phyloP scores from a whole-genome alignment of 2,329 filamentous ascomycete species.

The Beauveria asiatica region DNA sequence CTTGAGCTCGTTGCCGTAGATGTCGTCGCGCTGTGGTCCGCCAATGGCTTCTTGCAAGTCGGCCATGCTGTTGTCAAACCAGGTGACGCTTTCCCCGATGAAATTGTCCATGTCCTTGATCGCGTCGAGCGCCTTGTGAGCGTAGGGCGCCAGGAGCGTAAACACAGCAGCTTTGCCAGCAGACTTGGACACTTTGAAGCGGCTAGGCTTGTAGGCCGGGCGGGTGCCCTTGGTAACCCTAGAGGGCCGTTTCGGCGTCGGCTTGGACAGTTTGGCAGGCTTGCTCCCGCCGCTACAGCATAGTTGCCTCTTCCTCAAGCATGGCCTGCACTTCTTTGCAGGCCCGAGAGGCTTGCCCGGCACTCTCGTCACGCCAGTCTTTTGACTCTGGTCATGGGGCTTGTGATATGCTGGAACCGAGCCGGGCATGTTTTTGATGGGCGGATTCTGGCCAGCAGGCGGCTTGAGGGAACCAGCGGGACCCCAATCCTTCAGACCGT shows the following conservation, averaged over 20 bases:
- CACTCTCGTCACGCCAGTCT: background rate
- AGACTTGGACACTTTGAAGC: background rate
- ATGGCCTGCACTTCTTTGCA: background rate
- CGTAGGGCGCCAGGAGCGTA: background rate
- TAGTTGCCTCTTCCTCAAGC: background rate
- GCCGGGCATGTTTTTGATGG: background rate
- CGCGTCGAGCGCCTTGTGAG: background rate
- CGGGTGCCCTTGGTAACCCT: background rate
- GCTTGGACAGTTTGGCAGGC: background rate
- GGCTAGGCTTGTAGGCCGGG: background rate
- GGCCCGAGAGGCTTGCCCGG: background rate
- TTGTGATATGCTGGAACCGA: background rate
- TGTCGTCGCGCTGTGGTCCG: background rate
- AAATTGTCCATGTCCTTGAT: background rate
- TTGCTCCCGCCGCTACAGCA: background rate
- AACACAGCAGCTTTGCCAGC: background rate
- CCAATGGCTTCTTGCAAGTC: constrained; percentile 5
- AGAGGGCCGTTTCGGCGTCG: background rate
- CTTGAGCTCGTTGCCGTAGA: constrained; percentile 3
- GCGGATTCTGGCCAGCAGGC: background rate
- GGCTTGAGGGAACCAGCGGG: background rate
- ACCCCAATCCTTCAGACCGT: background rate
- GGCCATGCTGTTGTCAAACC: constrained; percentile 2
- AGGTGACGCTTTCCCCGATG: background rate
- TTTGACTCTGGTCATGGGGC: background rate